Base-by-base conservation (phyloP, 208 protist species). In the Crithidia expoeki region DNA sequence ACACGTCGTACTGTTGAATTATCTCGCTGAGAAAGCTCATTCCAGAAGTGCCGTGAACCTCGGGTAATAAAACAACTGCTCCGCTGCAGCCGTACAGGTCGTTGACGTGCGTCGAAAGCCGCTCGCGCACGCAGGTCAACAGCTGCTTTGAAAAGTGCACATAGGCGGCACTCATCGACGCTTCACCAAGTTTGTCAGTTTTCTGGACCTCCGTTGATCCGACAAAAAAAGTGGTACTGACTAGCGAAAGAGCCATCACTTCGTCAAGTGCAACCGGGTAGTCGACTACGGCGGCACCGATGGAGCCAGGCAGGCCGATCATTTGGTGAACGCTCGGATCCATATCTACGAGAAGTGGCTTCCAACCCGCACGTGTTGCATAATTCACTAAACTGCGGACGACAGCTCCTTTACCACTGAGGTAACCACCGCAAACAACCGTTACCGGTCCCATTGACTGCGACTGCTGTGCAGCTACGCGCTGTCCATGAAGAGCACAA, bases 161-260 rank as follows among this genome's bases (percentile, higher is more conserved):
- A 61, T 90, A 93, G 7, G 85, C 74, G 5, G 80, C 74, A 60
- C 53, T 79, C 78, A 92, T 86, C 23, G 58, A 68, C 40, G 67
- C 67, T 55, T 89, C 85, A 2, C 72, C 80, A 0, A 79, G 52
- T 17, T 57, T 65, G 21, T 49, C 53, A 25, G 76, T 70, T n/a
- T 76, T 59, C 55, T 93, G 85, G 12, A 81, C 58, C 44, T 94
- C 84, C 2, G 80, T 87, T 4, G 77, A 77, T 14, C 91, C 91
- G n/a, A 84, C 81, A 82, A 96, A 96, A 80, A 78, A 94, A 27
- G 79, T 80, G 23, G 89, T 63, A n/a, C 76, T 76, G 16, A 93
- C 68, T 25, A 83, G 71, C 0, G 83, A 82, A 33, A 84, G 76
- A 1, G 79, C 70, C 19, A 85, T 61, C 11, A 88, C 76, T 50